Evolutionary conservation across 352 stramenopile genomes (phyloP), one percentile per base, ranked within the genome.

Genomic region (Phytopythium sindhum): DNA sequence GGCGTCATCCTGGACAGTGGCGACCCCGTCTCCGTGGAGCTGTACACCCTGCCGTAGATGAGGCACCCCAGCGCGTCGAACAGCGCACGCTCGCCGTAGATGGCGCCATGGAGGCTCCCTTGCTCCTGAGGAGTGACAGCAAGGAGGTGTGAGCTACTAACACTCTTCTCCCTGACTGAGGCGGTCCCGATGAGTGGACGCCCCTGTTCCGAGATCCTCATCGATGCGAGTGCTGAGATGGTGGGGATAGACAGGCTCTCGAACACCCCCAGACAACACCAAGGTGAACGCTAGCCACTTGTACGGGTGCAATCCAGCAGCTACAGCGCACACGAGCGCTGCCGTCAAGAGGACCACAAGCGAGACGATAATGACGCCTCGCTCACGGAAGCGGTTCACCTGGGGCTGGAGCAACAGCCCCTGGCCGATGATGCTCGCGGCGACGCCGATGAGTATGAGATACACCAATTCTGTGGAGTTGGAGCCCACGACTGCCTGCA

Each of bases 21-120:
- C 8, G 67, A 77, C 23, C 80, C 37, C 4, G 67, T 56, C 24
- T 72, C 76, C 73, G 90, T 90, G 24, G 57, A 48, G 31, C 65
- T 69, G 62, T 90, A 93, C 37, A 93, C 57, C 23, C 64, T 72
- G 5, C 77, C 77, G 57, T 81, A 93, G 1, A 75, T 60, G 5
- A 93, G 53, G 0, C 82, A 77, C 3, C 77, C 82, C 0, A 68
- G 57, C 2, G 81, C 81, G 69, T 87, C 78, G 50, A 89, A 87
- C 35, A 90, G 65, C 2, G 77, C 84, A 9, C 84, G 74, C 11
- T 68, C 80, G 23, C 74, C 80, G 59, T 89, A 90, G 54, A 93
- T 86, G 26, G 80, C 80, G 4, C 84, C 80, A 61, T 93, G 84
- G 0, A 93, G 65, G 5, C 78, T 75, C 4, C 84, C 84, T 84